Evolutionary conservation across 108 stramenopile species (phyloP), one percentile per base, ranked within the genome.

Genomic region (Cyclostephanos invisitatus): DNA sequence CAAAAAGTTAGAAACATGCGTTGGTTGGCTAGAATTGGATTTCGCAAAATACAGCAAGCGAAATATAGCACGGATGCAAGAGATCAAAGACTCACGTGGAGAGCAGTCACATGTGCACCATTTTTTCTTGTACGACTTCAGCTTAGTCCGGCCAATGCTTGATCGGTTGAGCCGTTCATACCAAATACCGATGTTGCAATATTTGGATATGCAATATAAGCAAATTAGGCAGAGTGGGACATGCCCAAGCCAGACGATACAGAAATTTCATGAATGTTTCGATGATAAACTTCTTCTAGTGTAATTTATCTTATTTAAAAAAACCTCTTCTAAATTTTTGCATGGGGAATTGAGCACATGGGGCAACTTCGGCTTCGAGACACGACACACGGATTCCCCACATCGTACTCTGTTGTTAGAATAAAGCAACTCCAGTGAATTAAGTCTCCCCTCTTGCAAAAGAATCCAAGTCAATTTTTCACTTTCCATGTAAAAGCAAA

Each of bases 191-290:
- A 35, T 66, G 65, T 32, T 66, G 50, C 50, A 49, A 51, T 53
- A 53, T 50, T 50, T 66, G 32, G 48, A 66, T 18, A 66, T 53
- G 65, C 21, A 51, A 18, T 66, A 66, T 29, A 66, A 66, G 29
- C 65, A 53, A 66, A 66, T 28, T 20, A 48, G 65, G 18, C 50
- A 28, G 35, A 50, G 53, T 4, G 65, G 65, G 27, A 27, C 50
- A 18, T 66, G 65, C 27, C 17, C 65, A 18, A 53, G 20, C 4
- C n/a, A 51, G 9, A 66, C 50, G 7, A 10, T 66, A 0, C 35
- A 53, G 46, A 66, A 32, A 36, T 66, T 66, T 11, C 65, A 66
- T 50, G 50, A 66, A 18, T 66, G 65, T 25, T 66, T 66, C 27
- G 65, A 66, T 53, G 28, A 66, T 49, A 14, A 66, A 53, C 65